Evolutionary conservation across 106 monocot species (phyloP).

Genomic region (Dendrobium nobile): DNA sequence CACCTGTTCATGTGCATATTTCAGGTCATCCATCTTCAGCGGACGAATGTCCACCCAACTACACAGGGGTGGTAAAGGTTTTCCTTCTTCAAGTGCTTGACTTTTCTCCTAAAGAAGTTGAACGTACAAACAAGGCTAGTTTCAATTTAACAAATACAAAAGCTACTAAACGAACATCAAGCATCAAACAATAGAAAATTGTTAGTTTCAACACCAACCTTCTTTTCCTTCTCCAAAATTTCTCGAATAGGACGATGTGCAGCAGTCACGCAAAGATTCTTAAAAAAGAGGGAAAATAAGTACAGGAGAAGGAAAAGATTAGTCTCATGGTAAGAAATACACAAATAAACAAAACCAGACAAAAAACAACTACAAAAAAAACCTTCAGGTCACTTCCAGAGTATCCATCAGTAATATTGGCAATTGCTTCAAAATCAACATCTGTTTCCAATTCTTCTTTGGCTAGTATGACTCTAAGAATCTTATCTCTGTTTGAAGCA

Average conservation of each 20-base stretch:
- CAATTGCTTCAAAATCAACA: constrained; percentile 64
- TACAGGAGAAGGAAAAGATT: neutral
- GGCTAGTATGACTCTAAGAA: constrained; percentile 71
- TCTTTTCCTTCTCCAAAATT: constrained; percentile 73
- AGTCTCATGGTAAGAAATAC: neutral
- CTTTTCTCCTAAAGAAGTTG: constrained; percentile 53
- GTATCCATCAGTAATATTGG: constrained; percentile 93
- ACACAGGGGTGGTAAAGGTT: constrained; percentile 39
- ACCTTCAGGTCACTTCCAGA: constrained; percentile 98
- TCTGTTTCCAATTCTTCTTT: constrained; percentile 68
- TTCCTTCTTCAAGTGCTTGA: constrained; percentile 55
- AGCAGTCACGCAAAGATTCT: constrained; percentile 84
- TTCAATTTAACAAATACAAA: neutral
- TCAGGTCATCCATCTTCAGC: constrained; percentile 69
- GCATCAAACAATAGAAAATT: neutral
- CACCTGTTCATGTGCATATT: constrained; percentile 89
- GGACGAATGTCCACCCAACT: constrained; percentile 52
- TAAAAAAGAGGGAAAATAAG: constrained; percentile 3
- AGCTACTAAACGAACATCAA: neutral
- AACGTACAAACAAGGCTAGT: neutral
- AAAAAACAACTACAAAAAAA: neutral
- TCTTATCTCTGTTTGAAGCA: constrained; percentile 65
- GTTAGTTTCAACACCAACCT: constrained; percentile 35
- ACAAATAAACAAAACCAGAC: neutral
- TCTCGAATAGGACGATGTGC: constrained; percentile 80